Percentiles rank a stretch among this genome's conserved stretches.
Evolutionary conservation across 2,329 filamentous ascomycete species (phyloP).

Genomic region (Sphaerulina populicola): DNA sequence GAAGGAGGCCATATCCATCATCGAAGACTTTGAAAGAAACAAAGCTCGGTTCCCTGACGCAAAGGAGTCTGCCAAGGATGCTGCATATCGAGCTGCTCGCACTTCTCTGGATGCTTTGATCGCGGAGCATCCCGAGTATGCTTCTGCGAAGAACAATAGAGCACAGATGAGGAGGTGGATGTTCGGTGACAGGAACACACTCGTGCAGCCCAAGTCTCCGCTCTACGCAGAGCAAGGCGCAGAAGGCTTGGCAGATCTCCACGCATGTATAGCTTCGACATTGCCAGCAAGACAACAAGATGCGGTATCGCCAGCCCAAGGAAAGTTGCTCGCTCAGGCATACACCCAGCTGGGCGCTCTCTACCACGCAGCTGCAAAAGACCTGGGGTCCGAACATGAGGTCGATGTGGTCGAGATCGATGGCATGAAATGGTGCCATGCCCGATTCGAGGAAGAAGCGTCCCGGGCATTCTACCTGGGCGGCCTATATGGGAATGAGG

Average conservation of each 20-base stretch:
- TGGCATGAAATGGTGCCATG: slow-evolving; percentile 30
- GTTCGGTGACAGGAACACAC: slow-evolving; percentile 46
- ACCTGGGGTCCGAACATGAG: slow-evolving; percentile 12
- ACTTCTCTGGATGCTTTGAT: slow-evolving; percentile 50
- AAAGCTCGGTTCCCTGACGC: slow-evolving; percentile 4
- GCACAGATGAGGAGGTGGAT: slow-evolving; percentile 48
- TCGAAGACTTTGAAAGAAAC: slow-evolving; percentile 22
- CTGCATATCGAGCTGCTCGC: slow-evolving; percentile 21
- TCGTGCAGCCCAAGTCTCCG: slow-evolving; percentile 13
- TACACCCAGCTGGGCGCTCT: slow-evolving; percentile 53
- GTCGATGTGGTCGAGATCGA: slow-evolving; percentile 27
- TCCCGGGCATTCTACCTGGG: slow-evolving; percentile 49
- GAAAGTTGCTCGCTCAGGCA: slow-evolving; percentile 58
- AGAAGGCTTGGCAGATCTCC: slow-evolving; percentile 29
- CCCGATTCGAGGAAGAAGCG: slow-evolving; percentile 46
- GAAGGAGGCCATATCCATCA: slow-evolving; percentile 23
- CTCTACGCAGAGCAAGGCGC: slow-evolving; percentile 1
- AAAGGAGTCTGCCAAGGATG: slow-evolving; percentile 14
- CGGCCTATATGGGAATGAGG: slow-evolving; percentile 49
- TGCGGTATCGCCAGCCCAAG: slow-evolving; percentile 55
- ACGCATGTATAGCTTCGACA: slow-evolving; percentile 49
- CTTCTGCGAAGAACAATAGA: slow-evolving; percentile 65
- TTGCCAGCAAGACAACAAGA: slow-evolving; percentile 46
- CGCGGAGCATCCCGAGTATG: slow-evolving; percentile 53
- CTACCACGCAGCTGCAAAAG: slow-evolving; percentile 23